Evolutionary conservation across 306 rosid species (phyloP), one percentile per base, ranked within the genome.

Genomic region (Boehmeria nivea): DNA sequence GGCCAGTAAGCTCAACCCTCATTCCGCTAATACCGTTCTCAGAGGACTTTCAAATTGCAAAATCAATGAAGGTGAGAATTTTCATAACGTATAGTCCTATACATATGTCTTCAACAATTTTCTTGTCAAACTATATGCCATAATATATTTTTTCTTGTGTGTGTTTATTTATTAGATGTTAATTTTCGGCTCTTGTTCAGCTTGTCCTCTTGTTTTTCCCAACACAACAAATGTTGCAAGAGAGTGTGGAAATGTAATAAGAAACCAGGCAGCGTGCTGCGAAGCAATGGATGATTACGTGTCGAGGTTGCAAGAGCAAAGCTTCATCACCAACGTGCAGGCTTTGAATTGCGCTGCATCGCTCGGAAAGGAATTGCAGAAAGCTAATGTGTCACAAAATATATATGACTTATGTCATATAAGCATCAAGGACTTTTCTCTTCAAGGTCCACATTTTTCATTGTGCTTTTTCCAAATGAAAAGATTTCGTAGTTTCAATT

Each of bases 41-140:
- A 61, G 89, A 74, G 87, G 82, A 54, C 79, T 82, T 54, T 67
- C 89, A 68, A 82, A 68, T 57, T 85, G 87, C 81, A 79, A 79
- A 63, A 33, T 74, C 39, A 85, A 85, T 56, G 72, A 65, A 70
- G 85, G 89, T 85, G 43, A 79, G 77, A 15, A 11, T 40, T 40
- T 40, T 6, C 8, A 28, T 28, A 3, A 28, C 34, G 34, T 28
- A 3, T 28, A 28, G 34, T 8, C 8, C 5, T 28, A n/a, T n/a
- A n/a, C n/a, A n/a, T n/a, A n/a, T n/a, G n/a, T n/a, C n/a, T n/a
- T n/a, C n/a, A n/a, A n/a, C n/a, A n/a, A n/a, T n/a, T n/a, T n/a
- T n/a, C n/a, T n/a, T n/a, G n/a, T n/a, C n/a, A n/a, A n/a, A n/a
- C n/a, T n/a, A n/a, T n/a, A n/a, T n/a, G n/a, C n/a, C n/a, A n/a